These are phyloP conservation scores for Aspergillus steynii DNA, from an alignment of 495 filamentous ascomycete genomes.

Conservation along the genomic window DNA sequence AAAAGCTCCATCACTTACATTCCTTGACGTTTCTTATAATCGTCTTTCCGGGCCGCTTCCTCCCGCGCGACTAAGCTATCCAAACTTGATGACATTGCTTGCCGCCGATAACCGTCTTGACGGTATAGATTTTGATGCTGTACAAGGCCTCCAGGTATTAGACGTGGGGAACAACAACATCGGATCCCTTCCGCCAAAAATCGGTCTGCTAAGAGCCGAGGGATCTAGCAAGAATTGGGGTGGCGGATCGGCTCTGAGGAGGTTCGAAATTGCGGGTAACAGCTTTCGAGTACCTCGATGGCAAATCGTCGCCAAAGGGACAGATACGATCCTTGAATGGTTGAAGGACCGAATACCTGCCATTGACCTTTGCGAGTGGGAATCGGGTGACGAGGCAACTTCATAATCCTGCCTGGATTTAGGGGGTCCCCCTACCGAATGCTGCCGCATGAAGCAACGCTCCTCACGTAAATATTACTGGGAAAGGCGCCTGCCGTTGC, in stretches of 20 bases:
- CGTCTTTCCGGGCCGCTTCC: constrained; percentile 68
- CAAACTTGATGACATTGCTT: constrained; percentile 63
- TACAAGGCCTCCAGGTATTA: constrained; percentile 72
- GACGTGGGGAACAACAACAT: constrained; percentile 86
- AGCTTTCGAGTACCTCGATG: constrained; percentile 83
- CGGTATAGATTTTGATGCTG: constrained; percentile 68
- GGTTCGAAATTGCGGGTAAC: constrained; percentile 74
- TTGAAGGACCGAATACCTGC: constrained; percentile 74
- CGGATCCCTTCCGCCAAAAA: constrained; percentile 67
- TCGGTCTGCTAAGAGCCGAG: constrained; percentile 67
- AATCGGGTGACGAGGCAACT: constrained; percentile 22
- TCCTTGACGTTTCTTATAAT: constrained; percentile 80
- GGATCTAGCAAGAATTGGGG: constrained; percentile 43
- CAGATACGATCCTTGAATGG: constrained; percentile 82
- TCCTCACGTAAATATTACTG: neutral
- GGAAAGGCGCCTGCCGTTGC: neutral
- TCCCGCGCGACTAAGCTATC: constrained; percentile 55
- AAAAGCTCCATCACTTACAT: constrained; percentile 67
- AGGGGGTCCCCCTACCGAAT: too few relatives aligned
- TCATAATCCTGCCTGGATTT: neutral
- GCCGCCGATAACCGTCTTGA: constrained; percentile 75
- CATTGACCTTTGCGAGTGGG: constrained; percentile 52
- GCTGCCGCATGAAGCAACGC: neutral
- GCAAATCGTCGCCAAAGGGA: constrained; percentile 84
- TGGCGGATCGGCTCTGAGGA: constrained; percentile 41